These are phyloP conservation scores for Phlyctochytrium planicorne DNA, from an alignment of 192 early-diverging fungal genomes.

Conservation along the genomic window DNA sequence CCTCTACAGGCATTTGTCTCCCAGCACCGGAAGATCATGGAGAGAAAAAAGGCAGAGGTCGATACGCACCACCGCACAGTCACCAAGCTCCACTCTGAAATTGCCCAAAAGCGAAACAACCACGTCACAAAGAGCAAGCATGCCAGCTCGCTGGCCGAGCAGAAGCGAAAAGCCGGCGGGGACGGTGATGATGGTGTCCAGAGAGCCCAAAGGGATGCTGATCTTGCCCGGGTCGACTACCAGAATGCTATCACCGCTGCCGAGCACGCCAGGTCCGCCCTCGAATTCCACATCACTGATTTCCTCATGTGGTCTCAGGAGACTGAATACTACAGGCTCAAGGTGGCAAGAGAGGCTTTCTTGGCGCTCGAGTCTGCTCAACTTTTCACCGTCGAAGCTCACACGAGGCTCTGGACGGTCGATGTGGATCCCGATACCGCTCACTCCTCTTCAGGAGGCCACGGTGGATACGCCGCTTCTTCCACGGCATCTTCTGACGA, in stretches of 20 bases:
- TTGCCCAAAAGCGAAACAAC: conserved; percentile 11
- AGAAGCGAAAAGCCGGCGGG: background rate
- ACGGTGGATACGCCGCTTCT: background rate
- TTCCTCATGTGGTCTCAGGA: conserved; percentile 35
- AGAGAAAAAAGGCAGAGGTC: conserved; percentile 32
- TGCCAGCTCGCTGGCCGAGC: conserved; percentile 23
- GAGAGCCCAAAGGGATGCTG: background rate
- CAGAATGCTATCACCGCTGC: conserved; percentile 20
- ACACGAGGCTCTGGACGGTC: conserved; percentile 9
- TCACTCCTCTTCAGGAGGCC: too few species aligned
- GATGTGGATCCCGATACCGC: conserved; percentile 13
- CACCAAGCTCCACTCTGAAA: conserved; percentile 16
- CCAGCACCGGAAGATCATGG: conserved; percentile 26
- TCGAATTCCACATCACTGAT: conserved; percentile 41
- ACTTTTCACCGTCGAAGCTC: conserved; percentile 15
- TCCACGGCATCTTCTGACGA: conserved; percentile 6
- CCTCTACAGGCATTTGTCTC: conserved; percentile 28
- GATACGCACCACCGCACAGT: conserved; percentile 22
- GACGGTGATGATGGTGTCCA: background rate
- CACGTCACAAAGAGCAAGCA: conserved; percentile 18
- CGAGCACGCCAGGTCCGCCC: conserved; percentile 35
- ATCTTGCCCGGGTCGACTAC: conserved; percentile 10
- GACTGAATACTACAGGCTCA: conserved; percentile 24
- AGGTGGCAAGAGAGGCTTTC: conserved; percentile 25
- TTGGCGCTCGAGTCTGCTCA: conserved; percentile 13